These are phyloP conservation scores for Pascua sp. DNA, from an alignment of 1,284 basidiomycete genomes.

Conservation along the genomic window DNA sequence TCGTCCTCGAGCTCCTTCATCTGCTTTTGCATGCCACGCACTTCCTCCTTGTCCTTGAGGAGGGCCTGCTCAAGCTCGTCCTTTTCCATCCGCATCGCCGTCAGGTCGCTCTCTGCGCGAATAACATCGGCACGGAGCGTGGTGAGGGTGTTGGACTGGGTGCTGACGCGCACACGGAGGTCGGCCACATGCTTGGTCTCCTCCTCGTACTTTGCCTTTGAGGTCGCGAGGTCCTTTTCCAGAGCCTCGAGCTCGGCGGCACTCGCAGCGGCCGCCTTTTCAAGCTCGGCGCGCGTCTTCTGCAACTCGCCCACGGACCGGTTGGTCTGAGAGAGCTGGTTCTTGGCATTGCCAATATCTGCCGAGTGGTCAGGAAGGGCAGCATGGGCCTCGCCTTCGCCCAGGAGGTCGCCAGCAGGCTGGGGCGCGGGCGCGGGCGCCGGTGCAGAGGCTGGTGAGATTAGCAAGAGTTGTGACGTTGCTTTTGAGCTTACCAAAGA, in stretches of 20 bases:
- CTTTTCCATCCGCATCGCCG: slow-evolving; percentile 83
- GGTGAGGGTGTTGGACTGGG: slow-evolving; percentile 74
- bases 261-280: slow-evolving; percentile 55
- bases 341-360: slow-evolving; percentile 80
- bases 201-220: slow-evolving; percentile 70
- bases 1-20: slow-evolving; percentile 80
- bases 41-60: slow-evolving; percentile 91
- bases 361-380: slow-evolving; percentile 51
- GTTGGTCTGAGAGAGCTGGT: slow-evolving; percentile 76
- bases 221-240: slow-evolving; percentile 46
- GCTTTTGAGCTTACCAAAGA: slow-evolving; percentile 12
- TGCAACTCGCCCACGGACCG: slow-evolving; percentile 46
- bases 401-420: slow-evolving; percentile 37
- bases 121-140: slow-evolving; percentile 78
- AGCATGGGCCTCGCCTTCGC: slow-evolving; percentile 35
- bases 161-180: slow-evolving; percentile 66
- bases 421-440: background rate
- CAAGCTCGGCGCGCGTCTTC: slow-evolving; percentile 43
- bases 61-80: slow-evolving; percentile 84
- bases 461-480: too few relatives aligned
- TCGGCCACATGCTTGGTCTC: slow-evolving; percentile 72
- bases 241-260: slow-evolving; percentile 57
- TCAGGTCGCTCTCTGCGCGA: slow-evolving; percentile 84
- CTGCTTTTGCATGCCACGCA: slow-evolving; percentile 75
- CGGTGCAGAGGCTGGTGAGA: too few relatives aligned